Percentiles rank a stretch among this genome's conserved stretches.
Conservation (phyloP, 2,329 filamentous ascomycete species). For the Diaporthe australafricana region DNA sequence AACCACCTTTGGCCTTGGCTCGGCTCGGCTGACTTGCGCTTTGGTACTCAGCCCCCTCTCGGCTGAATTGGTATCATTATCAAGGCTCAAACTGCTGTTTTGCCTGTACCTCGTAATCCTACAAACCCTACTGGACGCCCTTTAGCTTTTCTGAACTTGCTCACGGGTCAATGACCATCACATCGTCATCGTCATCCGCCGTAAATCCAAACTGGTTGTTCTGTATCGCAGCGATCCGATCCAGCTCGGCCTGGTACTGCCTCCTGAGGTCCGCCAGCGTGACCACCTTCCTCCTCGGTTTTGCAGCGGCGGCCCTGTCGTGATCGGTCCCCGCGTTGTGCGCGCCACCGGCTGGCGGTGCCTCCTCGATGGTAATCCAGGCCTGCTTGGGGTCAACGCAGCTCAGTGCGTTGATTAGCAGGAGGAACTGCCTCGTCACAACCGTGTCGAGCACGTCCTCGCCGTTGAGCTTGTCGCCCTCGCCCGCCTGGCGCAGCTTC, state of each 20-base stretch:
- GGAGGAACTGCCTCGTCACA: slow-evolving; percentile 82
- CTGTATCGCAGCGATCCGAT: slow-evolving; percentile 87
- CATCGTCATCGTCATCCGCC: slow-evolving; percentile 56
- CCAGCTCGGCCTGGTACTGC: slow-evolving; percentile 90
- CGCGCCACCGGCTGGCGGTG: slow-evolving; percentile 42
- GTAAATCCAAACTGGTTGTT: slow-evolving; percentile 88
- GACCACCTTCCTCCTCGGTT: slow-evolving; percentile 77
- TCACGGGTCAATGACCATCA: slow-evolving; percentile 52
- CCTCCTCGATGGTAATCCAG: slow-evolving; percentile 76
- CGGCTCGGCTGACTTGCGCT: background rate
- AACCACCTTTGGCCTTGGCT: background rate
- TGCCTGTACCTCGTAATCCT: slow-evolving; percentile 23
- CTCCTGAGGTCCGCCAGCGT: slow-evolving; percentile 88
- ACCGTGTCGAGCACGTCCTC: slow-evolving; percentile 71
- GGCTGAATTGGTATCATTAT: slow-evolving; percentile 32
- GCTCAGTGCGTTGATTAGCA: slow-evolving; percentile 91
- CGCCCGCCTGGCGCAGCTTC: slow-evolving; percentile 68
- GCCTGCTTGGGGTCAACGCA: slow-evolving; percentile 86
- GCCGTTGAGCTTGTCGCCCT: slow-evolving; percentile 66
- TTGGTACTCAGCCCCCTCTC: slow-evolving; percentile 1
- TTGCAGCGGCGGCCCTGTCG: slow-evolving; percentile 31
- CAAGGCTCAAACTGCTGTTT: slow-evolving; percentile 17
- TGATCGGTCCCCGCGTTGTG: slow-evolving; percentile 31
- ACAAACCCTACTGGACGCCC: slow-evolving; percentile 33
- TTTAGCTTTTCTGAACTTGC: slow-evolving; percentile 51